phyloP scores from a whole-genome alignment of 2,329 filamentous ascomycete species.

The Colletotrichum spaethianum region DNA sequence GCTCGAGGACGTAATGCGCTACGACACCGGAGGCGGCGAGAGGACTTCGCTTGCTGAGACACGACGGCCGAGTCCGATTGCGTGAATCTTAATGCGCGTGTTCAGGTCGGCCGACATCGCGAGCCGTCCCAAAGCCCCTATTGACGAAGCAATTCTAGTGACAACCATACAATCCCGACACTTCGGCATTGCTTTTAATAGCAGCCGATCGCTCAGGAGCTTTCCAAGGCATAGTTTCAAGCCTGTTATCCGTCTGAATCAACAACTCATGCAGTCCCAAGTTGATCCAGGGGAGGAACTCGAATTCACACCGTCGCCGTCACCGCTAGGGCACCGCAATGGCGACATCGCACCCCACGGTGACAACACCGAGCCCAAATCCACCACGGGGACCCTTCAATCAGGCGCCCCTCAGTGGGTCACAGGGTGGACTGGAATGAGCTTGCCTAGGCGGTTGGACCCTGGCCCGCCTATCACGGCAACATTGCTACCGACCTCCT shows the following conservation, averaged over 20 bases:
- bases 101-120: not conserved
- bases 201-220: not conserved
- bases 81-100: not conserved
- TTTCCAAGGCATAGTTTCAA: not conserved
- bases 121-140: not conserved
- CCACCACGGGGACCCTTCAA: constrained; percentile 5
- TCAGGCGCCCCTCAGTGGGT: constrained; percentile 12
- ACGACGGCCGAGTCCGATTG: no score
- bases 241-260: not conserved
- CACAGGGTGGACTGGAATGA: not conserved
- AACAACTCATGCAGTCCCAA: not conserved
- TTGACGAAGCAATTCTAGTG: not conserved
- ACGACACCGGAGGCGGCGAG: constrained; percentile 22
- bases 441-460: constrained; percentile 18
- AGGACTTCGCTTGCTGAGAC: not conserved
- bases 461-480: constrained; percentile 4
- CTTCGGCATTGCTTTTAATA: not conserved
- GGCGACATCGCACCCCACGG: constrained; percentile 32
- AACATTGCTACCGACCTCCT: constrained; percentile 27
- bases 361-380: constrained; percentile 23
- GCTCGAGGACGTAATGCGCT: constrained; percentile 56
- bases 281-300: no score
- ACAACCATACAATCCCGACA: not conserved
- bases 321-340: not conserved
- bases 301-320: not conserved